Evolutionary conservation across 371 early-diverging fungal species (phyloP), one percentile per base, ranked within the genome.

Genomic region (Lichtheimia hyalospora): DNA sequence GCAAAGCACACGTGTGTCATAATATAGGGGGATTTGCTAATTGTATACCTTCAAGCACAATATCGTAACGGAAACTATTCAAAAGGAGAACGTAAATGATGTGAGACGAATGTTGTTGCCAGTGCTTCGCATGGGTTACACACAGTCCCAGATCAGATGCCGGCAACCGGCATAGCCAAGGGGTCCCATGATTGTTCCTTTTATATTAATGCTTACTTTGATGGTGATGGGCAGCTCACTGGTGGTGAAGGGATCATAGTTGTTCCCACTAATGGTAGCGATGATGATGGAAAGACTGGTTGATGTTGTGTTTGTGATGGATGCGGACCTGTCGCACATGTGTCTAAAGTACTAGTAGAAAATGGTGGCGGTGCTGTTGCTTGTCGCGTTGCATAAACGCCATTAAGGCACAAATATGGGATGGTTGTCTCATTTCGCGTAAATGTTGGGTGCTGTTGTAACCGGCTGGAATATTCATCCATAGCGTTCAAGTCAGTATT

Each of bases 41-140:
- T n/a, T 21, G 18, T 14, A 16, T 61, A 66, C 66, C 66, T 63
- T 69, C 70, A 28, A 69, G 48, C 18, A 66, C 59, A 54, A 63
- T 52, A 15, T 69, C 70, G 44, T 59, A 60, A 14, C 70, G 66
- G 52, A 64, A 42, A 54, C 65, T 69, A 34, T 34, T 34, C 34
- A 34, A 34, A 34, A 34, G 34, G 34, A 34, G 34, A 34, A 34
- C 6, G 34, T 34, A 34, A 34, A 8, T 34, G 34, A 34, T 34
- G 34, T 34, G 34, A 34, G 34, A 34, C 34, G 34, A 10, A 50
- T 21, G 10, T 18, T 34, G 34, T 34, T 34, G 34, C 34, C 34
- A 34, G 34, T 34, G 34, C 34, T 48, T 20, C 57, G 57, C 57
- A 57, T 57, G 57, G 57, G 57, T 57, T 57, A 57, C 57, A 57